These are phyloP conservation scores for Saccharomycopsis babjevae DNA, from an alignment of 805 yeast species.

Conservation along the genomic window DNA sequence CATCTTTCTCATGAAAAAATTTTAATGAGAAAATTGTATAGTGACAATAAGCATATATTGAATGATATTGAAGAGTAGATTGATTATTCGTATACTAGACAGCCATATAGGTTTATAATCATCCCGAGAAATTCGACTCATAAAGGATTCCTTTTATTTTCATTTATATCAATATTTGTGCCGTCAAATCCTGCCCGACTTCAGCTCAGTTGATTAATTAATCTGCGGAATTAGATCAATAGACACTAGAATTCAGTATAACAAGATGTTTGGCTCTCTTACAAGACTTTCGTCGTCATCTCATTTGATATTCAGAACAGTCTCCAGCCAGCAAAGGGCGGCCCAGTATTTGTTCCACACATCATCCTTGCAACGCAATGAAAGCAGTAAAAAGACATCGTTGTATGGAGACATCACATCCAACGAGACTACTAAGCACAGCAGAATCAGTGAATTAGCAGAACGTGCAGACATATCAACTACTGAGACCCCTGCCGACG, in stretches of 20 bases:
- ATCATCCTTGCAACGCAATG: background rate
- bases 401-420: constrained; percentile 83
- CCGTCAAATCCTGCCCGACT: too few species aligned
- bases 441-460: constrained; percentile 23
- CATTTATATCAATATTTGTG: too few species aligned
- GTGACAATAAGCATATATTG: background rate
- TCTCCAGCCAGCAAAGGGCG: background rate
- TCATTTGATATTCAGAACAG: background rate
- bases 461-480: constrained; percentile 3
- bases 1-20: background rate
- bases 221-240: too few species aligned
- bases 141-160: too few species aligned
- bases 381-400: constrained; percentile 40
- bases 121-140: too few species aligned
- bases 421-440: constrained; percentile 59
- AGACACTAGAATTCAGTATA: too few species aligned
- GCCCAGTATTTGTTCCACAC: background rate
- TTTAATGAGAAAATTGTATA: background rate
- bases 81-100: too few species aligned
- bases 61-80: too few species aligned
- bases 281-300: background rate
- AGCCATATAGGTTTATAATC: too few species aligned
- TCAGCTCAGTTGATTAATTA: too few species aligned
- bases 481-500: background rate
- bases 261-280: background rate